Base-by-base conservation (phyloP, 805 yeast species). In the Sungouiozyma intestinalis region DNA sequence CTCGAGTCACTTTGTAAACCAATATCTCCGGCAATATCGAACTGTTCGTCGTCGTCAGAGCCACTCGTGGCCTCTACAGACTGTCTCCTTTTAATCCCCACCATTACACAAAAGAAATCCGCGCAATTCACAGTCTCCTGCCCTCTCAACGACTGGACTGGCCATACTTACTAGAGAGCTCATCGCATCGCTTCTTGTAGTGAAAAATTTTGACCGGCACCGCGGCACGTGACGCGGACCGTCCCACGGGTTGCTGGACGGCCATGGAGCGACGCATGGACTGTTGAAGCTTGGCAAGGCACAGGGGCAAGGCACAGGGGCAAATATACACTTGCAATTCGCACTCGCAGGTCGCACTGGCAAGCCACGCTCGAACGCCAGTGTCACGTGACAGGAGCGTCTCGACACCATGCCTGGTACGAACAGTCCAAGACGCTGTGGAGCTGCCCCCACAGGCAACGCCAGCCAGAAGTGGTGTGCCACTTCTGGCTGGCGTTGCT, bases 11-110 rank as follows among this genome's bases (percentile, higher is more conserved):
- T 40, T 32, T 66, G 65, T 32, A 76, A 54, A 0, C 79, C 81
- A 42, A 82, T 68, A 40, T 75, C 68, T 15, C 74, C 67, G 18
- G 83, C 81, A 51, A 81, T 81, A 55, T 81, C 86, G 54, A 65
- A 72, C 4, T 18, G 50, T n/a, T 36, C 41, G 8, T 44, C 58
- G 29, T 48, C 55, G 4, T 68, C 43, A 15, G 41, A 36, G 24
- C 21, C 34, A 16, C 15, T 24, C 16, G 15, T 19, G 15, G 29
- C 8, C 27, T 38, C 43, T 7, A 33, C 39, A 3, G 14, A 21
- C 16, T 21, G 20, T 21, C 40, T 43, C 41, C 35, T 41, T 20
- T 33, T 33, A 33, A 33, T 7, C n/a, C 6, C 29, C 11, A 24
- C 29, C 29, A 24, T 24, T 11, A 24, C 29, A 24, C 6, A 7